phyloP scores from a whole-genome alignment of 306 rosid genomes.

The Amphicarpaea edgeworthii region DNA sequence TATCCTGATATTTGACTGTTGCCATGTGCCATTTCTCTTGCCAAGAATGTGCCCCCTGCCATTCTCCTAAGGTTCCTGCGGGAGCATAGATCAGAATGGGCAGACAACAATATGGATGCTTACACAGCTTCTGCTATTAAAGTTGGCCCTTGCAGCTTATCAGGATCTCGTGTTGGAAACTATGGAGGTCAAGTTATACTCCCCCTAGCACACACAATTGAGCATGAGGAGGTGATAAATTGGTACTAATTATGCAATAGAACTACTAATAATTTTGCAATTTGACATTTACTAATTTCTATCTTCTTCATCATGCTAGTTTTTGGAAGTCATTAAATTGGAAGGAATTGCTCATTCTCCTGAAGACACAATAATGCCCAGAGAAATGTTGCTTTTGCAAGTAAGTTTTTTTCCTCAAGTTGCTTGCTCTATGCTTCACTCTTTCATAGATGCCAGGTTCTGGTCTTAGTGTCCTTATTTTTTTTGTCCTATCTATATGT shows the following conservation, averaged over 20 bases:
- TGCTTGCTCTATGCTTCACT: slow-evolving; percentile 33
- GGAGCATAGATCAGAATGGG: slow-evolving; percentile 99
- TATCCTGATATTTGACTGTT: slow-evolving; percentile 33
- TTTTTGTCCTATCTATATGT: background rate
- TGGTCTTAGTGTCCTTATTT: background rate
- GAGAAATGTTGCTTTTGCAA: slow-evolving; percentile 94
- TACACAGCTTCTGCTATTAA: slow-evolving; percentile 95
- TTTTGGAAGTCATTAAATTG: slow-evolving; percentile 90
- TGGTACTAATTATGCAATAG: slow-evolving; percentile 24
- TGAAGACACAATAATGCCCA: slow-evolving; percentile 82
- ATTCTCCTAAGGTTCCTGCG: slow-evolving; percentile 89
- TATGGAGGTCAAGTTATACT: slow-evolving; percentile 96
- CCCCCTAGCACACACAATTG: slow-evolving; percentile 93
- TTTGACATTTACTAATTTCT: background rate
- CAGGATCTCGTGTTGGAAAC: slow-evolving; percentile 89
- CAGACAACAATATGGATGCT: slow-evolving; percentile 94
- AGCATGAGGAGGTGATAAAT: slow-evolving; percentile 86
- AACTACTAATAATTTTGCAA: background rate
- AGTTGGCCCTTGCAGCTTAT: slow-evolving; percentile 91
- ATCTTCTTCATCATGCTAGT: slow-evolving; percentile 53
- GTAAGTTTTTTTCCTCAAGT: slow-evolving; percentile 50
- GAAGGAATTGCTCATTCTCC: slow-evolving; percentile 90
- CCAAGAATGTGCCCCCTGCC: slow-evolving; percentile 96
- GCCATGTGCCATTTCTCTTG: slow-evolving; percentile 29
- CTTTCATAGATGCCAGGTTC: background rate